Evolutionary conservation across 192 early-diverging fungal species (phyloP), one percentile per base, ranked within the genome.

Genomic region (Rhizophagus sp.): DNA sequence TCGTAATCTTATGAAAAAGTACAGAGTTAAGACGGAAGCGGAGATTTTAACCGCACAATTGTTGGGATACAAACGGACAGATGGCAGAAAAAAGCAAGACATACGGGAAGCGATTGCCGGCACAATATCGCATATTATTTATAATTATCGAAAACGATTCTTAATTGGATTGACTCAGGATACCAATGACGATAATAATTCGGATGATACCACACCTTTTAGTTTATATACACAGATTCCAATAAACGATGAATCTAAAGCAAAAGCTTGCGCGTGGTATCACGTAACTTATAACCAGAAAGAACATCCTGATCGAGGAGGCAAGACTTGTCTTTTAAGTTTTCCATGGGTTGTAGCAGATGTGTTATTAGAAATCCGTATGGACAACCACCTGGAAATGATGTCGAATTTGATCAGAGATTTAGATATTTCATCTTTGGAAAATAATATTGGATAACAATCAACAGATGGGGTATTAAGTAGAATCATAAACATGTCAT

Each of bases 261-360:
- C 76, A 10, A 65, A 67, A 34, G 76, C 76, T 15, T 78, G 64
- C 8, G 76, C 76, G 1, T 78, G 76, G 64, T 78, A 78, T 67
- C 27, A 47, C 13, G 76, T 67, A 10, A 78, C 76, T 6, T 78
- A 78, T 68, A 24, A 78, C 13, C 27, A 41, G 4, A 22, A 63
- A 10, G 22, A 61, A 62, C 44, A 24, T 62, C 19, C 15, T n/a
- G 74, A 63, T 34, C 5, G 13, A 6, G 36, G 30, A 25, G 22
- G 65, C 22, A 44, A 47, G 7, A 47, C 15, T 11, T 47, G 7
- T 17, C 27, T 78, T 0, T 68, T 78, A 52, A 67, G 63, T 68
- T 78, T 78, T 78, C 15, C 76, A 39, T 78, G 76, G 76, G 33
- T 49, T 24, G 76, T 78, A 9, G 12, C 75, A 9, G 75, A 76